A percentile compares a stretch with the other conserved stretches of the same genome.
Conservation (phyloP, 192 early-diverging fungal species). For the Coemansia reversa region DNA sequence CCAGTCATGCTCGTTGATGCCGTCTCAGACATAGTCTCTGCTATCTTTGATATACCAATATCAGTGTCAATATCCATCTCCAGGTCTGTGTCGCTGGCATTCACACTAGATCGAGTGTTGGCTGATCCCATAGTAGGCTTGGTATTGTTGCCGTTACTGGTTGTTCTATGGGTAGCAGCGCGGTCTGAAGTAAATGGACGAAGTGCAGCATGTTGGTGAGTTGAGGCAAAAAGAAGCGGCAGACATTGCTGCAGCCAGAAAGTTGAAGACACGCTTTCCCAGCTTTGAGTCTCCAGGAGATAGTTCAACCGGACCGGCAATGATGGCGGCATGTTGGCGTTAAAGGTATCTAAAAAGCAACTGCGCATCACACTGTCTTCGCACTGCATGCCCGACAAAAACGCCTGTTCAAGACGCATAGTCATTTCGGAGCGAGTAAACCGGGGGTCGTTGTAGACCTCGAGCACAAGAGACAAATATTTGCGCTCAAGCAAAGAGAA, state of each 20-base stretch:
- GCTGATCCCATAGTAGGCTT: too few relatives aligned
- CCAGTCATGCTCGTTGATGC: too few relatives aligned
- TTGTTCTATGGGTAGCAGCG: conserved; percentile 1
- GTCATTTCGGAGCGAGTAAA: conserved; percentile 91
- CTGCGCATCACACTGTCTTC: conserved; percentile 77
- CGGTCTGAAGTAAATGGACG: conserved; percentile 15
- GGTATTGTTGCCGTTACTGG: too few relatives aligned
- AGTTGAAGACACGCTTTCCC: conserved; percentile 80
- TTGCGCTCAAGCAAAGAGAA: conserved; percentile 67
- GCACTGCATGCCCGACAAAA: conserved; percentile 84
- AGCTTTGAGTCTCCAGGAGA: conserved; percentile 88
- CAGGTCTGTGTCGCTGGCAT: not conserved
- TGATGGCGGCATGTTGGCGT: conserved; percentile 69
- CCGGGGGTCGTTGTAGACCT: conserved; percentile 80
- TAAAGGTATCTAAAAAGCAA: conserved; percentile 78
- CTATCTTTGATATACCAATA: not conserved
- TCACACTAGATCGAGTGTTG: not conserved
- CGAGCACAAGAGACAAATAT: conserved; percentile 87
- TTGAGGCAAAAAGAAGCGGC: conserved; percentile 77
- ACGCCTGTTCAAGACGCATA: conserved; percentile 89
- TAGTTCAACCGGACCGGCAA: conserved; percentile 83
- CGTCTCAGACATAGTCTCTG: not conserved
- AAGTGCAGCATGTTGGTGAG: conserved; percentile 41
- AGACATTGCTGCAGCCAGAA: conserved; percentile 95
- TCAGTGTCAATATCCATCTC: conserved; percentile 28